Evolutionary conservation across 192 early-diverging fungal species (phyloP).

Genomic region (Dissophora globulifera): DNA sequence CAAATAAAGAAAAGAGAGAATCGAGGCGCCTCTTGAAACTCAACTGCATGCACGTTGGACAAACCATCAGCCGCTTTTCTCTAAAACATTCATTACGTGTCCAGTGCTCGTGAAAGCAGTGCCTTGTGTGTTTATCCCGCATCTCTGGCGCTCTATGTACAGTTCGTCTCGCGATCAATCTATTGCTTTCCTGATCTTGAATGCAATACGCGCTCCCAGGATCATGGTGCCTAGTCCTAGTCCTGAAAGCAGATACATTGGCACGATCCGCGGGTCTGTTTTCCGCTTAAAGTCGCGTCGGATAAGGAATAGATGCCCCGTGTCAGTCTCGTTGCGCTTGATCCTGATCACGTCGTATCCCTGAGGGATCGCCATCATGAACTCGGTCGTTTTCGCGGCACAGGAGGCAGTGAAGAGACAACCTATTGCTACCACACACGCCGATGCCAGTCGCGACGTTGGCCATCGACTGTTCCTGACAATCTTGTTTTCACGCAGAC

Average conservation of each 20-base stretch:
- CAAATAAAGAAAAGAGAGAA: too few relatives aligned
- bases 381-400: slow-evolving; percentile 23
- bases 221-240: slow-evolving; percentile 40
- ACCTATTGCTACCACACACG: slow-evolving; percentile 10
- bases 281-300: slow-evolving; percentile 30
- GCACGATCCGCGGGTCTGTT: slow-evolving; percentile 14
- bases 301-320: slow-evolving; percentile 32
- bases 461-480: slow-evolving; percentile 21
- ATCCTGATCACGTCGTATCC: slow-evolving; percentile 42
- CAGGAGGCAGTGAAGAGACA: slow-evolving; percentile 19
- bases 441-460: slow-evolving; percentile 13
- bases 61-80: too few relatives aligned
- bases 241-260: slow-evolving; percentile 45
- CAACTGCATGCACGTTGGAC: too few relatives aligned
- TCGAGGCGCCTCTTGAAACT: too few relatives aligned
- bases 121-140: too few relatives aligned
- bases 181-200: slow-evolving; percentile 26
- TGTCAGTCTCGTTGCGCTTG: slow-evolving; percentile 10
- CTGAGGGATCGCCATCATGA: slow-evolving; percentile 29
- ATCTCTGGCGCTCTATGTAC: neutral
- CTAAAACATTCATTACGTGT: too few relatives aligned
- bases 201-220: slow-evolving; percentile 35
- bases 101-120: too few relatives aligned
- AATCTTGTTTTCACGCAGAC: slow-evolving; percentile 21
- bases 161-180: neutral